phyloP scores from a whole-genome alignment of 805 yeast species.

The Hanseniaspora nectarophila region DNA sequence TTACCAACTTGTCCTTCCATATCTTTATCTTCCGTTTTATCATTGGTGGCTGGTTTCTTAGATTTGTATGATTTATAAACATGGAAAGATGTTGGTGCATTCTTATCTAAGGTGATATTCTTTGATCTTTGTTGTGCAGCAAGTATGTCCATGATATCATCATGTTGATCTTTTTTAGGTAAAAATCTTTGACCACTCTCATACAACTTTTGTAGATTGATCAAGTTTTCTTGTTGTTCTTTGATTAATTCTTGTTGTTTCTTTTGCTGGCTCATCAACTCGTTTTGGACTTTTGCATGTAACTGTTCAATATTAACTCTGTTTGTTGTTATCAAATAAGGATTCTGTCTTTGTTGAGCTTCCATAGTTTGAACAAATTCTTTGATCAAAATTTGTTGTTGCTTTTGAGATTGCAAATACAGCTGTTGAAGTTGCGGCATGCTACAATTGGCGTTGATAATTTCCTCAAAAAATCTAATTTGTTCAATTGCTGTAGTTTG shows the following conservation, averaged over 20 bases:
- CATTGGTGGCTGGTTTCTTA: not conserved
- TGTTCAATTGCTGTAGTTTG: constrained; percentile 10
- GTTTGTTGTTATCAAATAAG: constrained; percentile 1
- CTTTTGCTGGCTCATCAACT: constrained; percentile 3
- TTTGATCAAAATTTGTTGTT: constrained; percentile 6
- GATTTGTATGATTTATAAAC: constrained; percentile 12
- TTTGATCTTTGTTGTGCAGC: constrained; percentile 1
- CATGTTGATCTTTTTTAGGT: not conserved
- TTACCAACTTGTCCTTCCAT: not conserved
- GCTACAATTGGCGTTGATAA: constrained; percentile 5
- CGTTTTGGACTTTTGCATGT: not conserved
- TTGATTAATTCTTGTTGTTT: constrained; percentile 13
- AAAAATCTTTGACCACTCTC: constrained; percentile 6
- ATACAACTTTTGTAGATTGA: constrained; percentile 3
- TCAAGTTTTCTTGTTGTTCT: constrained; percentile 10
- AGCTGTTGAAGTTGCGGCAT: constrained; percentile 5
- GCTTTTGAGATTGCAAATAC: not conserved
- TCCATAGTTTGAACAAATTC: constrained; percentile 6
- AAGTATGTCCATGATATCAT: constrained; percentile 1
- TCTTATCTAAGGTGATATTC: constrained; percentile 9
- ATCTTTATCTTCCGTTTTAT: not conserved
- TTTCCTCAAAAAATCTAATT: constrained; percentile 4
- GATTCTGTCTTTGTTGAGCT: constrained; percentile 1
- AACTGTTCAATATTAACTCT: constrained; percentile 1
- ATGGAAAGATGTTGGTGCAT: constrained; percentile 14